Conservation (phyloP, 768 basidiomycete genomes). For the Hydnomerulius pinastri region DNA sequence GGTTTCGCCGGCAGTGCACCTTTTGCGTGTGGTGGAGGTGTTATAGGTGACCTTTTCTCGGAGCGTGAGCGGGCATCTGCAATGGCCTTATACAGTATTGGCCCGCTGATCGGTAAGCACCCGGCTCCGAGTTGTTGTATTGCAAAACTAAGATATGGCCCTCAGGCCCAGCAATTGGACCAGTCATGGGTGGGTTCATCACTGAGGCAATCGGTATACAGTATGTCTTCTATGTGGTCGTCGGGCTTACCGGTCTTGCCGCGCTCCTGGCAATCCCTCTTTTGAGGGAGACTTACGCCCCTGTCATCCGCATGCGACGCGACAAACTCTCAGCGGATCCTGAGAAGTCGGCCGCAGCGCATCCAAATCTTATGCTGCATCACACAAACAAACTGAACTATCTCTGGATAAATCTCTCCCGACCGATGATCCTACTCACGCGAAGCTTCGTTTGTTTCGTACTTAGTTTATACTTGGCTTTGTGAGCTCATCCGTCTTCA, state of each 20-base stretch:
- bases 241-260: slow-evolving; percentile 44
- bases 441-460: slow-evolving; percentile 70
- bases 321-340: slow-evolving; percentile 41
- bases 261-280: slow-evolving; percentile 57
- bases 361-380: slow-evolving; percentile 31
- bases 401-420: slow-evolving; percentile 60
- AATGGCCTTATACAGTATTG: slow-evolving; percentile 69
- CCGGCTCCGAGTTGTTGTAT: not conserved
- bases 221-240: slow-evolving; percentile 60
- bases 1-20: slow-evolving; percentile 68
- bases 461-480: slow-evolving; percentile 72
- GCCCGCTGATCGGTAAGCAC: slow-evolving; percentile 57
- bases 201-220: slow-evolving; percentile 57
- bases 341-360: slow-evolving; percentile 42
- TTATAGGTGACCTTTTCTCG: slow-evolving; percentile 66
- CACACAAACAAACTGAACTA: slow-evolving; percentile 37
- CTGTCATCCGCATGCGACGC: slow-evolving; percentile 58
- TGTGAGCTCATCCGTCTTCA: slow-evolving; percentile 48
- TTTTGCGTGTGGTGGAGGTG: slow-evolving; percentile 63
- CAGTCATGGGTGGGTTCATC: slow-evolving; percentile 68
- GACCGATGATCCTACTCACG: slow-evolving; percentile 60
- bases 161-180: slow-evolving; percentile 53
- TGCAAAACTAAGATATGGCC: slow-evolving; percentile 9
- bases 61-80: slow-evolving; percentile 63
- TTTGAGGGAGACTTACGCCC: slow-evolving; percentile 76